A percentile compares a stretch with the other conserved stretches of the same genome.
phyloP scores from a whole-genome alignment of 139 green algal species.

The Chloropicon primus region DNA sequence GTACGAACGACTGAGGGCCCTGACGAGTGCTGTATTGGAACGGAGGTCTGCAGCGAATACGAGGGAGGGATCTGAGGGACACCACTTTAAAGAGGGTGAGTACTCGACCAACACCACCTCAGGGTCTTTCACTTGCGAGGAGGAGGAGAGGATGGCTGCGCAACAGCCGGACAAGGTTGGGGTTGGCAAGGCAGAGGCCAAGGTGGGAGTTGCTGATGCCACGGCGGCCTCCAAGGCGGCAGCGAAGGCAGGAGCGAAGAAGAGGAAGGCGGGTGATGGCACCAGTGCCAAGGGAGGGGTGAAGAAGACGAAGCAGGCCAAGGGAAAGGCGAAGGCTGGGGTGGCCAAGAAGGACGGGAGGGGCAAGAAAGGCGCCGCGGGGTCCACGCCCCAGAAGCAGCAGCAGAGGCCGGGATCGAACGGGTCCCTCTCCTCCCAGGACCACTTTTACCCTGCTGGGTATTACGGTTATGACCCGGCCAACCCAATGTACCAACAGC shows the following conservation, averaged over 20 bases:
- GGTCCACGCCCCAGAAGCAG: background rate
- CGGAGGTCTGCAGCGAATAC: background rate
- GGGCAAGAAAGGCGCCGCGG: background rate
- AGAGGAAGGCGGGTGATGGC: background rate
- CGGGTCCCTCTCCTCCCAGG: background rate
- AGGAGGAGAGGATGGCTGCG: too few species aligned
- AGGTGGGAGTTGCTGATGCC: background rate
- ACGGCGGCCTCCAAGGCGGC: background rate
- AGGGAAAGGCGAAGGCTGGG: background rate
- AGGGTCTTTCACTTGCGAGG: too few species aligned
- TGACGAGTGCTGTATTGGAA: background rate
- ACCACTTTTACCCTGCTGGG: background rate
- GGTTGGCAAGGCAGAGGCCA: too few species aligned
- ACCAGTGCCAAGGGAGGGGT: background rate
- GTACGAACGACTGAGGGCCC: background rate
- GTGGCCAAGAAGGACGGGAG: too few species aligned
- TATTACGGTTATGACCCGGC: background rate
- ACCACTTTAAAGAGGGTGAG: too few species aligned
- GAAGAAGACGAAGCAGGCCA: background rate
- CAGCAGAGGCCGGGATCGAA: background rate
- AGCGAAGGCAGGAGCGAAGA: background rate
- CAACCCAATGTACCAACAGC: background rate
- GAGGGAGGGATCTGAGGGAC: too few species aligned
- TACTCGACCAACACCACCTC: too few species aligned
- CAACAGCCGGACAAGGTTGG: too few species aligned